Conservation (phyloP, 2,329 filamentous ascomycete genomes). For the Coniochaeta prunicola region DNA sequence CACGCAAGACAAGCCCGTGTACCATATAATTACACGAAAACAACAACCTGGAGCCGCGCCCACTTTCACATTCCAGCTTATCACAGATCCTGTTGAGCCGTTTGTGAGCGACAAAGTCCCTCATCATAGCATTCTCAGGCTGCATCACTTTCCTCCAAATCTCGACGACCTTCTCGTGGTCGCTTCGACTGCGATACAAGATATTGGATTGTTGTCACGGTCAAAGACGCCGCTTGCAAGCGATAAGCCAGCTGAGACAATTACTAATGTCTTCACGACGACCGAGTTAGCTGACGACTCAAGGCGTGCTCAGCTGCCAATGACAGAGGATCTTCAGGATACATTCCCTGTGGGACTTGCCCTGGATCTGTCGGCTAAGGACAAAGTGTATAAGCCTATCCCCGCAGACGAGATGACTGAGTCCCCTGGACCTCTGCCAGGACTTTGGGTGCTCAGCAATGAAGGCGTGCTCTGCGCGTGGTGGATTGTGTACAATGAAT, state of each 20-base stretch:
- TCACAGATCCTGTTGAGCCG: conserved; percentile 67
- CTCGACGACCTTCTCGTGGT: conserved; percentile 77
- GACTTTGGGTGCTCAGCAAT: conserved; percentile 77
- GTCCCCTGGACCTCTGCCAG: conserved; percentile 74
- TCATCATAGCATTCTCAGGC: conserved; percentile 69
- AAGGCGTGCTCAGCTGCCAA: conserved; percentile 66
- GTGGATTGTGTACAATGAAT: conserved; percentile 90
- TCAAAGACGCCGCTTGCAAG: conserved; percentile 61
- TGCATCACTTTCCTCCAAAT: conserved; percentile 74
- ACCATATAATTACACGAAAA: conserved; percentile 66
- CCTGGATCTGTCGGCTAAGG: conserved; percentile 76
- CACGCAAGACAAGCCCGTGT: conserved; percentile 58
- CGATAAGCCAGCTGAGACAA: conserved; percentile 49
- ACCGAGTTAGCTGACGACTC: conserved; percentile 68
- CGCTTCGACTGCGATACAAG: conserved; percentile 70
- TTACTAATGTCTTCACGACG: conserved; percentile 64
- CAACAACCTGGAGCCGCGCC: conserved; percentile 38
- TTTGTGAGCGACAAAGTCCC: conserved; percentile 61
- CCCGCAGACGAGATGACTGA: conserved; percentile 69
- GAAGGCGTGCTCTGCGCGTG: conserved; percentile 79
- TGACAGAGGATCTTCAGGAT: conserved; percentile 59
- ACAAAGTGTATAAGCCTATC: conserved; percentile 72
- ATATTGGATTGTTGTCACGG: conserved; percentile 71
- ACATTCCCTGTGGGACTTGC: conserved; percentile 73
- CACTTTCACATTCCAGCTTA: conserved; percentile 64